Evolutionary conservation across 208 protist species (phyloP).

Genomic region (Porcisia hertigi): DNA sequence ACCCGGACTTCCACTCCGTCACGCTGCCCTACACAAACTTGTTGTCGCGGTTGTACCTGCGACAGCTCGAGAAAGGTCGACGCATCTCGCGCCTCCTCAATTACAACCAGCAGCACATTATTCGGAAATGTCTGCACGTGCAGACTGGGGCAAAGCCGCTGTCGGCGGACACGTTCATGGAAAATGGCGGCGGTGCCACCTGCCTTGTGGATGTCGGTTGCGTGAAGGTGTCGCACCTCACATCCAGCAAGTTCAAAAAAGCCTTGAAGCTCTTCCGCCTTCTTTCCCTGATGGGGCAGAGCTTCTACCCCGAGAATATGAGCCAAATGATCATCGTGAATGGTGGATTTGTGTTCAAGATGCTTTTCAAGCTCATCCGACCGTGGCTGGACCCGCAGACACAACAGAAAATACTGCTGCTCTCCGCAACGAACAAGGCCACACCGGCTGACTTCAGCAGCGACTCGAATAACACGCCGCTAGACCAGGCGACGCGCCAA

Average conservation of each 20-base stretch:
- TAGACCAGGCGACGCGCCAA: slow-evolving; percentile 6
- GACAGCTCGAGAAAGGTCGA: slow-evolving; percentile 55
- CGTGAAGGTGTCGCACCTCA: slow-evolving; percentile 55
- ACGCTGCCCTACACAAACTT: slow-evolving; percentile 52
- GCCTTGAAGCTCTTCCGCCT: slow-evolving; percentile 43
- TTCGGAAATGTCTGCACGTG: slow-evolving; percentile 33
- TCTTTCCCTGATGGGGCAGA: slow-evolving; percentile 51
- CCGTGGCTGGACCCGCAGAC: slow-evolving; percentile 63
- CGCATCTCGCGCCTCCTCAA: slow-evolving; percentile 53
- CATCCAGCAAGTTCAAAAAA: slow-evolving; percentile 46
- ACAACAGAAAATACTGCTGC: slow-evolving; percentile 57
- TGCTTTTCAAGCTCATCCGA: slow-evolving; percentile 55
- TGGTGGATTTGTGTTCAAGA: slow-evolving; percentile 50
- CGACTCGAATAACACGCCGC: slow-evolving; percentile 14
- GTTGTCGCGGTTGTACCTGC: slow-evolving; percentile 50
- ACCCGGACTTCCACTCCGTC: slow-evolving; percentile 43
- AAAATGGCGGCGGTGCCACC: slow-evolving; percentile 44
- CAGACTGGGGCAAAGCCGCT: slow-evolving; percentile 16
- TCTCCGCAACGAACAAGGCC: slow-evolving; percentile 50
- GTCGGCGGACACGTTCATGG: slow-evolving; percentile 30
- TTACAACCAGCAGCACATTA: slow-evolving; percentile 48
- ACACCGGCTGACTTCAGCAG: slow-evolving; percentile 34
- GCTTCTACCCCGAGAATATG: slow-evolving; percentile 73
- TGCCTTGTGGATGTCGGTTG: slow-evolving; percentile 49
- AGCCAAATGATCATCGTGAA: slow-evolving; percentile 64